Evolutionary conservation across 768 basidiomycete species (phyloP), one percentile per base, ranked within the genome.

Genomic region (Lactarius hatsudake): DNA sequence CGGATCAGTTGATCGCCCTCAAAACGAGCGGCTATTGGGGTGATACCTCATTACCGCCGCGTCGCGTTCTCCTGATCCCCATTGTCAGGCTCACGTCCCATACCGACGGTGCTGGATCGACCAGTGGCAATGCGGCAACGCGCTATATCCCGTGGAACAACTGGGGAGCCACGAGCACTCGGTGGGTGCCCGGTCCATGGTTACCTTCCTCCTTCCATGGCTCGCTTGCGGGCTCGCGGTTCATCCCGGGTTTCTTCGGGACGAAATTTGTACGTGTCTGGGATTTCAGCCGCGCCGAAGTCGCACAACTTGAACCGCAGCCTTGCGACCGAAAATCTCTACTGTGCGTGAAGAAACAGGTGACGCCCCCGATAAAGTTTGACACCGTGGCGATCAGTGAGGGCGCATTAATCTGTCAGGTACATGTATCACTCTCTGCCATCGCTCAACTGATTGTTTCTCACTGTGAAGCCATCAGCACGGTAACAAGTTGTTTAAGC

Each of bases 381-480:
- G 55, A 26, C 15, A 48, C 26, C n/a, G 54, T 43, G 34, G 56
- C 45, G 0, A 58, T 66, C 40, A 62, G 61, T 23, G 65, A 66
- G n/a, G 65, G 62, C 43, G 65, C 38, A 28, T 43, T 66, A 23
- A 51, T 66, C 20, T 51, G 12, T 48, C 45, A 63, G 61, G 66
- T 20, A 13, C 40, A 61, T 63, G 23, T 13, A 53, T 53, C 23
- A 13, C 34, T 45, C 40, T 5, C 38, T 26, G 12, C 20, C 18
- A 43, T 48, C 23, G n/a, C 32, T 28, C 26, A 32, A 32, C 34
- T 17, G 9, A 28, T 61, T 30, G 15, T 17, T 26, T 4, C 28
- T 53, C 30, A 53, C 57, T 10, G 36, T 36, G 30, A 30, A 8
- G 0, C 26, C 26, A 30, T 17, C 28, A 62, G 55, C 23, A 53